These are phyloP conservation scores for Clarireedia sp. DNA, from an alignment of 2,329 filamentous ascomycete species.

Conservation along the genomic window DNA sequence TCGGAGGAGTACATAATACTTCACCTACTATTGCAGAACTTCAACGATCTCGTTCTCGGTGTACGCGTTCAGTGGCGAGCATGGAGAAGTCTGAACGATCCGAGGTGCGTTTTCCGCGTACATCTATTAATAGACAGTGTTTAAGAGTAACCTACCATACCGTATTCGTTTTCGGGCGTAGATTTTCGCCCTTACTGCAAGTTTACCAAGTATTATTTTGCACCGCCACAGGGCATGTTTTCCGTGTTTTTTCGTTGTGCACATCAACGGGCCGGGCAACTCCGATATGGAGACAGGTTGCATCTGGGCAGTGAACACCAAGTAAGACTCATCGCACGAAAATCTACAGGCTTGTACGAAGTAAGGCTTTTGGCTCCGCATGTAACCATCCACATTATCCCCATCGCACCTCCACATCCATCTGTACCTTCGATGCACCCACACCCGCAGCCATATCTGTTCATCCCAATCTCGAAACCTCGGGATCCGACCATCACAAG, in stretches of 20 bases:
- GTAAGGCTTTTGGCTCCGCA: too few species aligned
- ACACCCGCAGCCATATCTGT: not conserved
- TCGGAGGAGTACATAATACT: slow-evolving; percentile 1
- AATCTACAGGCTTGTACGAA: too few species aligned
- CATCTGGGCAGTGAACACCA: not conserved
- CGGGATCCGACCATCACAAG: not conserved
- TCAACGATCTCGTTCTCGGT: not conserved
- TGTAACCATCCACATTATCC: too few species aligned
- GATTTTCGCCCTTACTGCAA: not conserved
- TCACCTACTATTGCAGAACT: not conserved
- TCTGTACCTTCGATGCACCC: not conserved
- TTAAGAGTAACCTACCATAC: not conserved
- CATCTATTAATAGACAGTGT: slow-evolving; percentile 2
- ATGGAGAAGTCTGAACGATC: not conserved
- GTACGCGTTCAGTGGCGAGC: slow-evolving; percentile 9
- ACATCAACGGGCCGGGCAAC: slow-evolving; percentile 4
- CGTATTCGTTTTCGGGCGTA: not conserved
- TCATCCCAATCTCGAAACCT: not conserved
- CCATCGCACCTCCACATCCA: not conserved
- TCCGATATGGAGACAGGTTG: not conserved
- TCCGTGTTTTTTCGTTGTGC: not conserved
- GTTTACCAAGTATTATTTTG: not conserved
- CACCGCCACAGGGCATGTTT: slow-evolving; percentile 4
- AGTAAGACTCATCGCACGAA: not conserved
- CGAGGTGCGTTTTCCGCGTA: too few species aligned